phyloP scores from a whole-genome alignment of 2,329 filamentous ascomycete species.

The Basipetospora chlamydospora region DNA sequence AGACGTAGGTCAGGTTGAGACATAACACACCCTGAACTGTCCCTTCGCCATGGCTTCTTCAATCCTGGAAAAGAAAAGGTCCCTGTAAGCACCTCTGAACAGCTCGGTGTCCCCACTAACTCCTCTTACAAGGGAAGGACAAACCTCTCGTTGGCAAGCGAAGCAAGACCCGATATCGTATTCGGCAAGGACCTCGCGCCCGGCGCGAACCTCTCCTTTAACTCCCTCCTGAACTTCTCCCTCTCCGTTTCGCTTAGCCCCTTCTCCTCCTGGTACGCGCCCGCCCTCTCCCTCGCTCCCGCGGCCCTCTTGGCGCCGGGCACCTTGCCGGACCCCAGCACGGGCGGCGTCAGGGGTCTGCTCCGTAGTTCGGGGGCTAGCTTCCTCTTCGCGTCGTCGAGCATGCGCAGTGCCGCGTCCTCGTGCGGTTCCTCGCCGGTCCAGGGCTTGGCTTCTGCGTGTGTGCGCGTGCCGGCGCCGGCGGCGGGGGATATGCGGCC shows the following conservation, averaged over 20 bases:
- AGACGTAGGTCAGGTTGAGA: neutral
- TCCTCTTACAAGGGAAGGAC: slow-evolving; percentile 8
- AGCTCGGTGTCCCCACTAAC: too few species aligned
- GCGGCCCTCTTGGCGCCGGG: slow-evolving; percentile 32
- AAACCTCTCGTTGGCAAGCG: slow-evolving; percentile 61
- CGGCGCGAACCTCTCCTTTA: slow-evolving; percentile 69
- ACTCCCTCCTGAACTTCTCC: slow-evolving; percentile 54
- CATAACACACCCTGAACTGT: slow-evolving; percentile 45
- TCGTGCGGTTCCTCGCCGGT: slow-evolving; percentile 58
- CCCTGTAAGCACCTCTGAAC: slow-evolving; percentile 1
- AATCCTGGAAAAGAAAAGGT: slow-evolving; percentile 34
- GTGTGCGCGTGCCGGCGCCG: slow-evolving; percentile 51
- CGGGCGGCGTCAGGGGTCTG: slow-evolving; percentile 27
- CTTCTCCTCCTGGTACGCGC: slow-evolving; percentile 29
- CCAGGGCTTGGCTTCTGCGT: slow-evolving; percentile 60
- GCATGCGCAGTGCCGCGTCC: slow-evolving; percentile 72
- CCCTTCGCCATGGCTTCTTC: slow-evolving; percentile 87
- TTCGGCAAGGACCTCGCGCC: slow-evolving; percentile 59
- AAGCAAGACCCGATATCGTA: slow-evolving; percentile 62
- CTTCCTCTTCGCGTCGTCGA: slow-evolving; percentile 62
- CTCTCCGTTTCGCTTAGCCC: slow-evolving; percentile 56
- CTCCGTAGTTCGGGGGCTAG: slow-evolving; percentile 34
- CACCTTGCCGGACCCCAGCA: slow-evolving; percentile 27
- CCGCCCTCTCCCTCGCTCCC: slow-evolving; percentile 41
- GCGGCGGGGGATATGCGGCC: slow-evolving; percentile 36